Evolutionary conservation across 306 rosid species (phyloP), one percentile per base, ranked within the genome.

Genomic region (Hippophae gyantsensis): DNA sequence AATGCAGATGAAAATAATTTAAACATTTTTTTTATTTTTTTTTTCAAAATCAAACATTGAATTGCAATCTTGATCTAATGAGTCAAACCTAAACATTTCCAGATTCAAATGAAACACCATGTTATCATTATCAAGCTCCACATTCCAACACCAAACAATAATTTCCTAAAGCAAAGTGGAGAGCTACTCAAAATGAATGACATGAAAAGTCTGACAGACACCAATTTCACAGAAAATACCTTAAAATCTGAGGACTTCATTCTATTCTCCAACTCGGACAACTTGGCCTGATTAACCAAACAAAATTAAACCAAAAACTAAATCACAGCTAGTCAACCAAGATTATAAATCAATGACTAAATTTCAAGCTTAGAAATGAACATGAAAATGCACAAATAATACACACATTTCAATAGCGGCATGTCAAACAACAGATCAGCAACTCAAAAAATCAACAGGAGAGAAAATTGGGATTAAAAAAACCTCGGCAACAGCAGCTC

Each of bases 401-500:
- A 13, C 4, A 32, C 6, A 23, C 3, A 41, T 3, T n/a, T 9
- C 3, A 38, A 3, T 8, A 23, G 26, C 32, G 3, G 13, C 6
- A 44, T 9, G 26, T 46, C 8, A 32, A 10, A 27, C 11, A 11
- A 5, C 7, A 47, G 42, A 42, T 13, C 6, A 10, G 6, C 25
- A 49, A 11, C 38, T 26, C 18, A 46, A 6, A 13, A 40, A 67
- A 10, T 42, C 8, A 58, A 14, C 52, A 38, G 5, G 52, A 48
- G 32, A 18, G 23, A 18, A 18, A 18, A 18, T 18, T 18, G 23
- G 23, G 23, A 18, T 18, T 18, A 18, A 42, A 63, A 23, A 47
- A 52, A 88, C 96, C 99, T 92, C 99, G 32, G 99, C 88, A 67
- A 81, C 81, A 58, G 90, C 75, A 58, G 93, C 96, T 78, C 90